Conservation (phyloP, 2,329 filamentous ascomycete species). For the Botrytis pseudocinerea region DNA sequence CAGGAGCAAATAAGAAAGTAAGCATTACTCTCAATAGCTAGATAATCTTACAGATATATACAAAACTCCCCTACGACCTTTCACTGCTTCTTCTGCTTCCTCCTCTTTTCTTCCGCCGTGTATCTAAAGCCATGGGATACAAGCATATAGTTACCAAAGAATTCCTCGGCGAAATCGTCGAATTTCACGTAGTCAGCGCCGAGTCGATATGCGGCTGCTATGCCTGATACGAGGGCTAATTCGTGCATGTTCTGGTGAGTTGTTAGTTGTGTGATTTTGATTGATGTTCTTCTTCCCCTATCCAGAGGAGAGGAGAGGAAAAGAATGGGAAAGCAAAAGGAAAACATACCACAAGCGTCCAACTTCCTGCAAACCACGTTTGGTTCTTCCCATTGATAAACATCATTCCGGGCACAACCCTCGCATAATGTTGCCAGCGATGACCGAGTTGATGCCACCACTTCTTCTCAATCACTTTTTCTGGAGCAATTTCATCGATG, state of each 20-base stretch:
- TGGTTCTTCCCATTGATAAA: constrained; percentile 65
- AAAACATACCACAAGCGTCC: constrained; percentile 39
- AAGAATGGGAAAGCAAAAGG: too few species aligned
- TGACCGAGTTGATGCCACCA: constrained; percentile 66
- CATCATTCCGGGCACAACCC: constrained; percentile 72
- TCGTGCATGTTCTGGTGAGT: constrained; percentile 63
- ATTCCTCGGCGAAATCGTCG: constrained; percentile 53
- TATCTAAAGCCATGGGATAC: constrained; percentile 49
- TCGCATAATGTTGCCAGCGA: constrained; percentile 61
- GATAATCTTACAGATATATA: not conserved
- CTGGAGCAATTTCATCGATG: constrained; percentile 57
- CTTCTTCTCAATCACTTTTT: constrained; percentile 61
- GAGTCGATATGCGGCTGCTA: constrained; percentile 68
- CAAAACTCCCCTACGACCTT: not conserved
- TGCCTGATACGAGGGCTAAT: constrained; percentile 68
- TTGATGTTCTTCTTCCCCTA: not conserved
- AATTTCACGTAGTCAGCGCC: constrained; percentile 65
- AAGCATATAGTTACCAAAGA: constrained; percentile 50
- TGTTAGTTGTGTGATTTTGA: not conserved
- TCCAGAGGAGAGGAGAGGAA: not conserved
- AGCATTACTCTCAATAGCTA: not conserved
- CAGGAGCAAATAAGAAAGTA: not conserved
- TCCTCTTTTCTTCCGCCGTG: constrained; percentile 36
- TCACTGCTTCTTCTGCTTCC: constrained; percentile 31
- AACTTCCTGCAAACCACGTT: constrained; percentile 46